Conservation (phyloP, 257 asterid genomes). For the Jaltomata sinuosa region DNA sequence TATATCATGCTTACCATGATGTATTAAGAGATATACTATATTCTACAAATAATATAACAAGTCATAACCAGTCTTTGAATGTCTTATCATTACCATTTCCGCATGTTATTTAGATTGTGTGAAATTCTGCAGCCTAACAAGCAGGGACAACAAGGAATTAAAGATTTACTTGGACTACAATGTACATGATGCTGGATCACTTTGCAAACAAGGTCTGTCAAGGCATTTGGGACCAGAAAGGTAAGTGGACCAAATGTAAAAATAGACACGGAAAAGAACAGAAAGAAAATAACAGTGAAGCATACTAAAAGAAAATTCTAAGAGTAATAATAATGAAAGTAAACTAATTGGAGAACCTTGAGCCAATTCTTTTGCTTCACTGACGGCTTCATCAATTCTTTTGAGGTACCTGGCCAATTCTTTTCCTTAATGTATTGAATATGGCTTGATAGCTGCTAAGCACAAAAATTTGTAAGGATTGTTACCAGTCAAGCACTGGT, state of each 20-base stretch:
- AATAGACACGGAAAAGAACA: neutral
- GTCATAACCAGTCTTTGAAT: neutral
- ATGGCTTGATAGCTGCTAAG: neutral
- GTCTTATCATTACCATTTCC: neutral
- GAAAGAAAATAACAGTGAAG: neutral
- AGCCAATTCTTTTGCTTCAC: constrained; percentile 66
- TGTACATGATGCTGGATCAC: neutral
- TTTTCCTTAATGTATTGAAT: neutral
- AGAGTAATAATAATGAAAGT: neutral
- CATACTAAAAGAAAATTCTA: too few species aligned
- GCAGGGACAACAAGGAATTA: neutral
- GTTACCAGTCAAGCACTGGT: constrained; percentile 87
- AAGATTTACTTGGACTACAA: neutral
- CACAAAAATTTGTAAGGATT: neutral
- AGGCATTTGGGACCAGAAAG: neutral
- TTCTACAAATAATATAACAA: neutral
- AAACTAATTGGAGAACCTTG: constrained; percentile 33
- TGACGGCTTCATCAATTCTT: constrained; percentile 67
- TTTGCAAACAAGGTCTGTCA: neutral
- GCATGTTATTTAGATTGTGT: neutral
- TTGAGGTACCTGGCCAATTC: constrained; percentile 50
- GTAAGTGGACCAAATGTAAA: neutral
- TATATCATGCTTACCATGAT: neutral
- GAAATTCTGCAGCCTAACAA: neutral
- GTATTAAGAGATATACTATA: neutral